Percentiles rank a stretch among this genome's conserved stretches.
Conservation (phyloP, 192 early-diverging fungal species). For the Backusella psychrophila region DNA sequence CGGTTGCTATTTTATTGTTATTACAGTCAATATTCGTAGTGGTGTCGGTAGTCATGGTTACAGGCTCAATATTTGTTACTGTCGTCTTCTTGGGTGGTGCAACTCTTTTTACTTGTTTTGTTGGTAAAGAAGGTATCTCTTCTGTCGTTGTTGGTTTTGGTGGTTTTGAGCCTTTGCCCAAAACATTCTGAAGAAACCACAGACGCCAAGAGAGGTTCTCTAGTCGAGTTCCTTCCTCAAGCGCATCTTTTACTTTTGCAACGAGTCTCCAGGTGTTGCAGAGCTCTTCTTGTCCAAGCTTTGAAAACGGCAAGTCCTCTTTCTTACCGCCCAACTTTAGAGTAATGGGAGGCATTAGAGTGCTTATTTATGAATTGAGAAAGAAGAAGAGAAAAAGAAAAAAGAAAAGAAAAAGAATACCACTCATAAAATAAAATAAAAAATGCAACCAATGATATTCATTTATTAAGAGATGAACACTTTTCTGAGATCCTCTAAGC, state of each 20-base stretch:
- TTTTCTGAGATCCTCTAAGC: constrained; percentile 65
- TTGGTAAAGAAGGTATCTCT: constrained; percentile 2
- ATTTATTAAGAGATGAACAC: constrained; percentile 65
- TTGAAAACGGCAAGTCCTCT: constrained; percentile 47
- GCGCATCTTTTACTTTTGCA: constrained; percentile 80
- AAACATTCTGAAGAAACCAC: constrained; percentile 53
- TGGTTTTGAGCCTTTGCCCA: constrained; percentile 20
- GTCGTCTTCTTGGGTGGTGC: not conserved
- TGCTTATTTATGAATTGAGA: not conserved
- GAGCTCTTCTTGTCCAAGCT: constrained; percentile 73
- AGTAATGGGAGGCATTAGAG: constrained; percentile 60
- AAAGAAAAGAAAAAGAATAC: not conserved
- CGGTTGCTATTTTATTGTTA: not conserved
- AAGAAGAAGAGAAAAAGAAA: not conserved
- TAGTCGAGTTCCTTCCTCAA: constrained; percentile 75
- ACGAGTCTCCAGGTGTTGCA: constrained; percentile 75
- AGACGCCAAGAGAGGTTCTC: constrained; percentile 85
- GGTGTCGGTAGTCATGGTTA: not conserved
- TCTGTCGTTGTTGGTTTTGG: constrained; percentile 5
- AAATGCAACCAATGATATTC: not conserved
- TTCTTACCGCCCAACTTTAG: constrained; percentile 69
- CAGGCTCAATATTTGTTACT: not conserved
- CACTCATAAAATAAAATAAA: not conserved
- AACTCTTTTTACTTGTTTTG: not conserved
- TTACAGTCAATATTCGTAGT: not conserved